A percentile compares a stretch with the other conserved stretches of the same genome.
phyloP scores from a whole-genome alignment of 352 stramenopile genomes.

The Saprolegnia parasitica region DNA sequence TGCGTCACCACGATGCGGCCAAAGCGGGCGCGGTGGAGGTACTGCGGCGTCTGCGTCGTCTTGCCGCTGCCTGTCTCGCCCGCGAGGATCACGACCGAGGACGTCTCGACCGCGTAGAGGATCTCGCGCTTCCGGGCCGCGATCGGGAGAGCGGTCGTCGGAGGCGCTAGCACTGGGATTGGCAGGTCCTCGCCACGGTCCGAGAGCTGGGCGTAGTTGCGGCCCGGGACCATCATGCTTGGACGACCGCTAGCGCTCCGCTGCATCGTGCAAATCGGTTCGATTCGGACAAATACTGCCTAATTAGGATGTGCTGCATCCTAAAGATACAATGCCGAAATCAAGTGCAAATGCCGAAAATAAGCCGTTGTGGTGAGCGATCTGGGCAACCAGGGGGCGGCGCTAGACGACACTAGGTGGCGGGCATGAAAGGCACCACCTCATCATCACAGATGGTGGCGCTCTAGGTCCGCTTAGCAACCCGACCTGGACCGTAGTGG shows the following conservation, averaged over 20 bases:
- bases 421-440: too few species aligned
- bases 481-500: too few species aligned
- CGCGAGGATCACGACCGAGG: constrained; percentile 31
- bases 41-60: constrained; percentile 93
- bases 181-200: constrained; percentile 23
- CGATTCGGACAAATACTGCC: not conserved
- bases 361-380: too few species aligned
- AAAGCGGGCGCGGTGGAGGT: constrained; percentile 40
- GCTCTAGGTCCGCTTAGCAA: too few species aligned
- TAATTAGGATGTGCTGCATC: too few species aligned
- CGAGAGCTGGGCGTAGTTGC: constrained; percentile 26
- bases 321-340: too few species aligned
- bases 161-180: constrained; percentile 13
- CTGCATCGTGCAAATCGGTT: not conserved
- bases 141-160: constrained; percentile 20
- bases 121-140: constrained; percentile 19
- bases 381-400: too few species aligned
- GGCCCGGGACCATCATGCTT: constrained; percentile 24
- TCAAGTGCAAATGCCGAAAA: too few species aligned
- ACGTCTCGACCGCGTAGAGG: constrained; percentile 28
- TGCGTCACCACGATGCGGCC: constrained; percentile 88
- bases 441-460: too few species aligned
- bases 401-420: too few species aligned
- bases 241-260: not conserved
- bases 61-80: constrained; percentile 80